These are phyloP conservation scores for Lachnellula arida DNA, from an alignment of 2,329 filamentous ascomycete species.

Conservation along the genomic window DNA sequence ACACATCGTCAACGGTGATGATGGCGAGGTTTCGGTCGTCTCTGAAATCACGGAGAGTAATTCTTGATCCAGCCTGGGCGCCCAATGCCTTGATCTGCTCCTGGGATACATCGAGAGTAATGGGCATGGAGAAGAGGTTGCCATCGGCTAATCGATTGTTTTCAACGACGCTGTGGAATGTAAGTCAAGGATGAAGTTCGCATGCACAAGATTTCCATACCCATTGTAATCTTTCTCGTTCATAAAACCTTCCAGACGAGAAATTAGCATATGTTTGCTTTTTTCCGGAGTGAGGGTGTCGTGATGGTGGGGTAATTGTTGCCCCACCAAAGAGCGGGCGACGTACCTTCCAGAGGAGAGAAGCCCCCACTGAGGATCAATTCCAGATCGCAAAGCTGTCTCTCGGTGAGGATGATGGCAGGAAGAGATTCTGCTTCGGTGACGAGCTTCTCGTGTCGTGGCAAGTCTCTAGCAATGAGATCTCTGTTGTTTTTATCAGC, in stretches of 20 bases:
- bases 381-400: conserved; percentile 96
- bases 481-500: conserved; percentile 43
- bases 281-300: neutral
- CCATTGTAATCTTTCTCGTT: conserved; percentile 95
- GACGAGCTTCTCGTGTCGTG: conserved; percentile 71
- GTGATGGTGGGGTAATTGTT: conserved; percentile 19
- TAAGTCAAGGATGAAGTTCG: conserved; percentile 22
- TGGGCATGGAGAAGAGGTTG: conserved; percentile 93
- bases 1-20: conserved; percentile 91
- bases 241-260: conserved; percentile 70
- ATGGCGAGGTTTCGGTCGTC: conserved; percentile 96
- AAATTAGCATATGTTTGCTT: conserved; percentile 24
- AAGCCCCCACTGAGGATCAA: conserved; percentile 97
- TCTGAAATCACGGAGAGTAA: conserved; percentile 90
- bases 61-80: conserved; percentile 73
- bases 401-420: conserved; percentile 79
- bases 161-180: conserved; percentile 68
- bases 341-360: conserved; percentile 88
- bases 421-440: conserved; percentile 83
- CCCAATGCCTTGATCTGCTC: conserved; percentile 68
- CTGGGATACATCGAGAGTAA: conserved; percentile 81
- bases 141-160: conserved; percentile 83
- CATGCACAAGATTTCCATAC: conserved; percentile 45
- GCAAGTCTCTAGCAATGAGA: conserved; percentile 87
- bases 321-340: conserved; percentile 20